Base-by-base conservation (phyloP, 2,329 filamentous ascomycete species). In the Scolecobasidium constrictum region DNA sequence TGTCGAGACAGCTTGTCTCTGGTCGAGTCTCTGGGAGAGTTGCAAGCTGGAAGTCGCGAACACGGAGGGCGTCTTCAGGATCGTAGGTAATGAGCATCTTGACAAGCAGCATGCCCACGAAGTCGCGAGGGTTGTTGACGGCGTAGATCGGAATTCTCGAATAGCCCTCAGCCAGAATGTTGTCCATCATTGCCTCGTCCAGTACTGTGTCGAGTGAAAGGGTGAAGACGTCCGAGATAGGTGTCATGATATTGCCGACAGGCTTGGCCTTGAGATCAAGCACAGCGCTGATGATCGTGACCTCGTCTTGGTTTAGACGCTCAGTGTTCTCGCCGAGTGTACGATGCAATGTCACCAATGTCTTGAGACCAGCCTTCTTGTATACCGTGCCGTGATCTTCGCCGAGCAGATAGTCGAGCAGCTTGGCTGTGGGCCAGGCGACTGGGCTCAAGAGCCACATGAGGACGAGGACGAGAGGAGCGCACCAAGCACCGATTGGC, bases 11-110 rank as follows among this genome's bases (percentile, higher is more conserved):
- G 66, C 88, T 95, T 0, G 92, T 98, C 58, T 95, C 86, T 0
- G 92, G 86, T 7, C 86, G 78, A 0, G 92, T 98, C 62, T 98
- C 92, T 2, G 93, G 92, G 5, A 98, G 76, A 1, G 92, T 95
- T 12, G 92, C 92, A 40, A 98, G 71, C 5, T 87, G 81, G 57
- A 98, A 95, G 48, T 96, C 90, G 47, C 82, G 76, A 26, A 98
- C 92, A 16, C 78, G 78, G 55, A 83, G 85, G 56, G 75, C 77
- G 56, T 98, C 92, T 61, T 98, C 92, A 0, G 92, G 92, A 51
- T 98, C 92, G 59, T 98, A 98, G 0, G 92, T 96, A 56, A 98
- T 98, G 47, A 98, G 75, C 56, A 96, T 96, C 69, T 98, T 98
- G 60, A 98, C 92, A 7, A 98, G 69, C 5, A 98, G 76, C 90